A percentile compares a stretch with the other conserved stretches of the same genome.
Conservation (phyloP, 2,329 filamentous ascomycete genomes). For the Alternaria tenuissima region DNA sequence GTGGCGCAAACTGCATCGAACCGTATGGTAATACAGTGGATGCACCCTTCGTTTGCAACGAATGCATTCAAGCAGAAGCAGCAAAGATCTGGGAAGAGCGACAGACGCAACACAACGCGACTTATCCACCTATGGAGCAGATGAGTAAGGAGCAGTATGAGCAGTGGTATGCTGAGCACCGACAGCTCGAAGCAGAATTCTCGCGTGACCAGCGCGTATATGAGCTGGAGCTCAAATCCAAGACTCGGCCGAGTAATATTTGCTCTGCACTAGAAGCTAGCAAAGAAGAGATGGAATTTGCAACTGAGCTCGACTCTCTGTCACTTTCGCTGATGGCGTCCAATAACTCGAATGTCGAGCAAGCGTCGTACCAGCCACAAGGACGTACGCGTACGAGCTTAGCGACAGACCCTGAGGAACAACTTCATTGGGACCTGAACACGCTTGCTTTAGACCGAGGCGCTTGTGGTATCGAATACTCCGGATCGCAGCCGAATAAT, state of each 20-base stretch:
- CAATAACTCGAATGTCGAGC: slow-evolving; percentile 19
- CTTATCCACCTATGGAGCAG: slow-evolving; percentile 37
- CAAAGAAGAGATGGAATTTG: slow-evolving; percentile 43
- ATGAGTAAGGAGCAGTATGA: slow-evolving; percentile 47
- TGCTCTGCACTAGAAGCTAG: slow-evolving; percentile 42
- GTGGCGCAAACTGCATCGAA: slow-evolving; percentile 47
- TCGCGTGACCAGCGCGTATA: slow-evolving; percentile 36
- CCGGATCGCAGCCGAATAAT: slow-evolving; percentile 23
- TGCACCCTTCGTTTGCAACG: slow-evolving; percentile 43
- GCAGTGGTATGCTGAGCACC: slow-evolving; percentile 42
- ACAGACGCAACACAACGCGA: slow-evolving; percentile 36
- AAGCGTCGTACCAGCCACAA: slow-evolving; percentile 14
- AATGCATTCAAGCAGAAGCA: slow-evolving; percentile 42
- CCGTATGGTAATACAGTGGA: slow-evolving; percentile 28
- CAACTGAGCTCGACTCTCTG: slow-evolving; percentile 42
- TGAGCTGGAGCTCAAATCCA: slow-evolving; percentile 34
- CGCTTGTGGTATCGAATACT: slow-evolving; percentile 45
- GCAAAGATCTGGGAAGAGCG: slow-evolving; percentile 39
- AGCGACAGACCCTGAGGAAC: slow-evolving; percentile 45
- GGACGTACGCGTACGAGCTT: slow-evolving; percentile 34
- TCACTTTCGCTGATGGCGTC: slow-evolving; percentile 41
- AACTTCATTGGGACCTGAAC: slow-evolving; percentile 47
- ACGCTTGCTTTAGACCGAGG: slow-evolving; percentile 43
- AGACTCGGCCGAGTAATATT: slow-evolving; percentile 39
- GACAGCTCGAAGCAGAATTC: slow-evolving; percentile 39